Percentiles rank a stretch among this genome's conserved stretches.
These are phyloP conservation scores for Skeletonema tropicum DNA, from an alignment of 108 stramenopile genomes.

Conservation along the genomic window DNA sequence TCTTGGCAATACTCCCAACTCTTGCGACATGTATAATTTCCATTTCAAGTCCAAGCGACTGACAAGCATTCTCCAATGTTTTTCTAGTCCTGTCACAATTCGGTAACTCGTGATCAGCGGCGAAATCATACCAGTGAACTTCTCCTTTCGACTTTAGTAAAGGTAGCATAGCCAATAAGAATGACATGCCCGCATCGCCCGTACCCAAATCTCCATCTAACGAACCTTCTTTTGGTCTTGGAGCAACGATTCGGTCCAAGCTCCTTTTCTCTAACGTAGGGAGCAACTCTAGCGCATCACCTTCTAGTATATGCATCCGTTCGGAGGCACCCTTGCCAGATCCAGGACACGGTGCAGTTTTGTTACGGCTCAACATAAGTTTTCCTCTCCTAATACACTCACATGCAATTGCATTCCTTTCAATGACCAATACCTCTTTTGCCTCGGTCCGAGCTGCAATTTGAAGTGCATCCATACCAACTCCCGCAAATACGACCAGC, in stretches of 20 bases:
- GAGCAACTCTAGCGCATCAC: slow-evolving; percentile 73
- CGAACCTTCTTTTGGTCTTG: slow-evolving; percentile 82
- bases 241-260: slow-evolving; percentile 84
- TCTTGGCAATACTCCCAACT: slow-evolving; percentile 82
- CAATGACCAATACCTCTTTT: slow-evolving; percentile 64
- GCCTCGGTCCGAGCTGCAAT: slow-evolving; percentile 84
- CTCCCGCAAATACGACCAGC: slow-evolving; percentile 82
- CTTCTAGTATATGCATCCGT: slow-evolving; percentile 71
- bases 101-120: slow-evolving; percentile 79
- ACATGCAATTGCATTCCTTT: slow-evolving; percentile 76
- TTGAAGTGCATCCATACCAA: slow-evolving; percentile 87
- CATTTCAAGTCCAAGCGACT: slow-evolving; percentile 55
- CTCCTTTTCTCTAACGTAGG: slow-evolving; percentile 45
- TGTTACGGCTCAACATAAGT: slow-evolving; percentile 79
- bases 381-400: slow-evolving; percentile 66
- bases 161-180: slow-evolving; percentile 67
- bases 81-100: slow-evolving; percentile 62
- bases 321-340: slow-evolving; percentile 66
- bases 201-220: slow-evolving; percentile 80
- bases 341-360: slow-evolving; percentile 65
- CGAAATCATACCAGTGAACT: slow-evolving; percentile 89
- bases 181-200: slow-evolving; percentile 71
- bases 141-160: slow-evolving; percentile 72
- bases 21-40: slow-evolving; percentile 78
- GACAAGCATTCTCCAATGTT: slow-evolving; percentile 57